These are phyloP conservation scores for Spergularia bocconei DNA, from an alignment of 148 eudicot genomes.

Conservation along the genomic window DNA sequence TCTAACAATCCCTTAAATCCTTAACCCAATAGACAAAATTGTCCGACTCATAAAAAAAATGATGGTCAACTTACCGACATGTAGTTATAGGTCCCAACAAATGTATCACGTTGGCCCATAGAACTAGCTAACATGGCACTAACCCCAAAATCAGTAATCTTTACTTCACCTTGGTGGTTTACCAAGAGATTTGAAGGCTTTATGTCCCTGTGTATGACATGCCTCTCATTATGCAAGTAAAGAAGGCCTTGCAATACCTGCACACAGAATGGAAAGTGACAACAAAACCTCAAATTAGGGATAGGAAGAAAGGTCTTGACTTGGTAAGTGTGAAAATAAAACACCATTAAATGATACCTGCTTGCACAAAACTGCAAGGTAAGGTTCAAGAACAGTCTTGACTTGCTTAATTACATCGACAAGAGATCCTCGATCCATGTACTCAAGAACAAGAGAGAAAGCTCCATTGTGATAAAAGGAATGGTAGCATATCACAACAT, in stretches of 20 bases:
- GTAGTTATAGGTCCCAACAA: conserved; percentile 96
- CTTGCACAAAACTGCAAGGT: conserved; percentile 92
- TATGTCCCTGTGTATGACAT: conserved; percentile 92
- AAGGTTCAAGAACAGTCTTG: conserved; percentile 94
- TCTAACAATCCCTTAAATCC: background rate
- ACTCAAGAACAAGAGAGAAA: conserved; percentile 86
- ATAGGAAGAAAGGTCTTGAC: conserved; percentile 10
- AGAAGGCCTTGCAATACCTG: conserved; percentile 94
- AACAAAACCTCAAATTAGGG: background rate
- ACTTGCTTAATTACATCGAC: conserved; percentile 80
- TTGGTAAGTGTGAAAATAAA: background rate
- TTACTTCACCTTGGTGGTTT: conserved; percentile 94
- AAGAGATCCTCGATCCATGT: conserved; percentile 98
- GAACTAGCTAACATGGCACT: conserved; percentile 91
- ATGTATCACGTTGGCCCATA: conserved; percentile 94
- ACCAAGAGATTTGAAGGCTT: conserved; percentile 94
- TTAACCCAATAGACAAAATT: background rate
- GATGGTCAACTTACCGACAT: conserved; percentile 71
- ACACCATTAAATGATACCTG: conserved; percentile 45
- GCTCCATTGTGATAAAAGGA: conserved; percentile 95
- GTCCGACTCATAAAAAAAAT: background rate
- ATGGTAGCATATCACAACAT: conserved; percentile 86
- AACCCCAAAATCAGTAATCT: conserved; percentile 97
- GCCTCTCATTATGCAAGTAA: conserved; percentile 88
- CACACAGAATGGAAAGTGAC: background rate